Evolutionary conservation across 805 yeast genomes (phyloP), one percentile per base, ranked within the genome.

Genomic region (Clavispora asparagi): DNA sequence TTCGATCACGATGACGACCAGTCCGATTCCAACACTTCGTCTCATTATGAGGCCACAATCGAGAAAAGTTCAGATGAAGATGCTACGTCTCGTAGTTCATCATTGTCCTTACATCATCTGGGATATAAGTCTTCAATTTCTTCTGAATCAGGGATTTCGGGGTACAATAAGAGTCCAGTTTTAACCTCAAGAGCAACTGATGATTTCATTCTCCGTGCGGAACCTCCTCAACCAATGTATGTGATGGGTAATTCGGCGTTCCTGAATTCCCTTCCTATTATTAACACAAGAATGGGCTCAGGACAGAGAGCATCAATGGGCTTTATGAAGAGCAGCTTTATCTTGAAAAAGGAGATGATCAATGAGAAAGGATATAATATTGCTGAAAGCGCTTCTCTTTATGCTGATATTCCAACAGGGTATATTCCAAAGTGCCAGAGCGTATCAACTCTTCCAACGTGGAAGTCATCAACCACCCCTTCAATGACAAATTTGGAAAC

Each of bases 281-380:
- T 55, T 41, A 38, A 43, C 16, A 37, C 50, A 33, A 37, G 29
- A 19, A 30, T 23, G 17, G 36, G 41, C 23, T 16, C 38, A 11
- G 51, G 53, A 3, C 52, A 45, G 39, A 57, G 71, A 41, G 75
- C 70, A 27, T 71, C 76, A 2, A 48, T 64, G 41, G 76, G 76
- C 0, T 71, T 71, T 53, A 71, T 71, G 76, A 66, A 71, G 57
- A 61, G 68, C 43, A 65, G 73, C 35, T 71, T 65, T 53, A 59
- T 71, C 14, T 66, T 71, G 58, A 68, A 68, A 60, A 67, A 66
- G 58, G 75, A 69, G 49, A 64, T 70, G 62, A 64, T 33, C 25
- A 16, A 62, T 13, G 45, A 57, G 13, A 46, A 58, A 43, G 71
- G 73, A 6, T 61, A 44, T 49, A 64, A 64, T 47, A 45, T 46